phyloP scores from a whole-genome alignment of 2,329 filamentous ascomycete genomes.

The Alternaria triticimaculans region DNA sequence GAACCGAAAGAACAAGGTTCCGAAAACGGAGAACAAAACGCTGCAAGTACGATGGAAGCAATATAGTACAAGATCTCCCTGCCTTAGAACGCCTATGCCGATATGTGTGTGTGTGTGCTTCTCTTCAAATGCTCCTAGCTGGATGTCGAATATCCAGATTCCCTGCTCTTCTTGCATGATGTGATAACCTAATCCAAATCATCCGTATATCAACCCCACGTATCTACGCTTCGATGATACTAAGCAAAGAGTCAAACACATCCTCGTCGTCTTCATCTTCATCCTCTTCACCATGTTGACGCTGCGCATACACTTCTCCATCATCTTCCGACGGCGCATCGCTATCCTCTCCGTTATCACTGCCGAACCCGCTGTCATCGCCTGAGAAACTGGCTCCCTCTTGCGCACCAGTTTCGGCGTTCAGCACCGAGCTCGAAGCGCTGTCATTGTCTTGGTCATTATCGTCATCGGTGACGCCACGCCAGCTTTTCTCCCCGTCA shows the following conservation, averaged over 20 bases:
- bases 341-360: constrained; percentile 33
- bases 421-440: constrained; percentile 28
- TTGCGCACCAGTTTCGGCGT: constrained; percentile 32
- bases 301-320: constrained; percentile 13
- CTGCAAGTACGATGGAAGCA: background rate
- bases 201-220: background rate
- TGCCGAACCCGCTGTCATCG: constrained; percentile 45
- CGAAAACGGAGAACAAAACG: background rate
- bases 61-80: background rate
- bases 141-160: background rate
- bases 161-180: background rate
- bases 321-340: constrained; percentile 18
- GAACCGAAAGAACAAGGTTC: background rate
- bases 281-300: constrained; percentile 4
- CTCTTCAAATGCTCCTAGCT: background rate
- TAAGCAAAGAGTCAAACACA: constrained; percentile 31
- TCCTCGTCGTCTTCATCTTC: constrained; percentile 25
- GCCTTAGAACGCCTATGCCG: background rate
- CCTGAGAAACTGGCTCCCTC: constrained; percentile 41
- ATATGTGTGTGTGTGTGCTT: background rate
- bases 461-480: constrained; percentile 34
- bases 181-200: background rate
- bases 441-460: constrained; percentile 37
- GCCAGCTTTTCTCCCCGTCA: constrained; percentile 40
- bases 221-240: constrained; percentile 24